Evolutionary conservation across 2,329 filamentous ascomycete genomes (phyloP).

Genomic region (Lachnellula arida): DNA sequence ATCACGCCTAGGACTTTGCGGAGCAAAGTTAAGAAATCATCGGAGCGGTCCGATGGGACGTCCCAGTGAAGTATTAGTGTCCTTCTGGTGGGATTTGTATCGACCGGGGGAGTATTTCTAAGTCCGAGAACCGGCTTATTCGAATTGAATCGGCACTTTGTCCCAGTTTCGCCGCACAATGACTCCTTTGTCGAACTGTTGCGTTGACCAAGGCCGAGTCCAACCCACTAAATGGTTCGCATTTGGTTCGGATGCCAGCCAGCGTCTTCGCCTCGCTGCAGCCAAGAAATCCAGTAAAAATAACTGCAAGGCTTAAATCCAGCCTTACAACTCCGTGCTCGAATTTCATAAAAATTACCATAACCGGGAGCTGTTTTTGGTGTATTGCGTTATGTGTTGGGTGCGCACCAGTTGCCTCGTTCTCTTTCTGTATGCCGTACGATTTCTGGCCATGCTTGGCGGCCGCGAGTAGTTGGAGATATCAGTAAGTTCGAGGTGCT

Average conservation of each 20-base stretch:
- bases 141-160: background rate
- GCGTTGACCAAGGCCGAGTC: background rate
- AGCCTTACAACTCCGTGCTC: background rate
- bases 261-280: background rate
- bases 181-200: background rate
- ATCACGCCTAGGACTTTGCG: background rate
- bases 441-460: background rate
- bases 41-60: background rate
- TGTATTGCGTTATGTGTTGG: background rate
- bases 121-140: slow-evolving; percentile 1
- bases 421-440: background rate
- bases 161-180: background rate
- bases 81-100: background rate
- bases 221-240: background rate
- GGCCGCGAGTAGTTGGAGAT: background rate
- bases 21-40: background rate
- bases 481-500: background rate
- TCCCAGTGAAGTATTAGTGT: background rate
- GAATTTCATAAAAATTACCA: background rate
- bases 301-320: background rate
- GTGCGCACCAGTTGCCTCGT: background rate
- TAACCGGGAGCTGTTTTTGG: background rate
- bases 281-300: background rate
- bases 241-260: background rate
- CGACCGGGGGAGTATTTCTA: background rate